A percentile compares a stretch with the other conserved stretches of the same genome.
Conservation (phyloP, 1,284 basidiomycete genomes). For the Trichosporon sp. region DNA sequence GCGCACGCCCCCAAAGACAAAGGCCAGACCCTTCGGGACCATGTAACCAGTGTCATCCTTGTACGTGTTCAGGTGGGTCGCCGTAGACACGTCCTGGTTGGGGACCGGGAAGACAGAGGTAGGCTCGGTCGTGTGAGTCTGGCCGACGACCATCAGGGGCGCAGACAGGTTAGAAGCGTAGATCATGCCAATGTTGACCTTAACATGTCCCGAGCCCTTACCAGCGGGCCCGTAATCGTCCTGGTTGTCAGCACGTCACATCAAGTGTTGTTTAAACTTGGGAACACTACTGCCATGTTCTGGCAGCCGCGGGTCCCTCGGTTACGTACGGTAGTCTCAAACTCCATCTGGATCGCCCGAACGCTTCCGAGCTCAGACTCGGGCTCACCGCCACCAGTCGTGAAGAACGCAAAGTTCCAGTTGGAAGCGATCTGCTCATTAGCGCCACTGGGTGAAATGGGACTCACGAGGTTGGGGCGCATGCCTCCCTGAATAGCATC, state of each 20-base stretch:
- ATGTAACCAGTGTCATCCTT: constrained; percentile 74
- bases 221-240: constrained; percentile 69
- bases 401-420: constrained; percentile 97
- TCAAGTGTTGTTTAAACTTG: no score
- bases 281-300: no score
- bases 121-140: constrained; percentile 60
- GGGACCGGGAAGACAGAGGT: constrained; percentile 35
- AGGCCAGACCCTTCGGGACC: constrained; percentile 67
- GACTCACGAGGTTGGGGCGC: constrained; percentile 74
- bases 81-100: constrained; percentile 62
- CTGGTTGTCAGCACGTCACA: constrained; percentile 12
- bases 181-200: constrained; percentile 71
- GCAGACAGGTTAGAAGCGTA: constrained; percentile 26
- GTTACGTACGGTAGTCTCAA: constrained; percentile 65
- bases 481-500: constrained; percentile 94
- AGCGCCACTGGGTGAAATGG: background rate
- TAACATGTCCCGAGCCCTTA: constrained; percentile 69
- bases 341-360: constrained; percentile 91
- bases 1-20: constrained; percentile 74
- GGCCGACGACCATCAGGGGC: constrained; percentile 51
- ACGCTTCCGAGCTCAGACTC: constrained; percentile 64
- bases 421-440: constrained; percentile 63
- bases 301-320: no score
- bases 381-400: constrained; percentile 52
- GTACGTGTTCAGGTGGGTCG: constrained; percentile 62